phyloP scores from a whole-genome alignment of 2,329 filamentous ascomycete genomes.

The Zymoseptoria passerinii region DNA sequence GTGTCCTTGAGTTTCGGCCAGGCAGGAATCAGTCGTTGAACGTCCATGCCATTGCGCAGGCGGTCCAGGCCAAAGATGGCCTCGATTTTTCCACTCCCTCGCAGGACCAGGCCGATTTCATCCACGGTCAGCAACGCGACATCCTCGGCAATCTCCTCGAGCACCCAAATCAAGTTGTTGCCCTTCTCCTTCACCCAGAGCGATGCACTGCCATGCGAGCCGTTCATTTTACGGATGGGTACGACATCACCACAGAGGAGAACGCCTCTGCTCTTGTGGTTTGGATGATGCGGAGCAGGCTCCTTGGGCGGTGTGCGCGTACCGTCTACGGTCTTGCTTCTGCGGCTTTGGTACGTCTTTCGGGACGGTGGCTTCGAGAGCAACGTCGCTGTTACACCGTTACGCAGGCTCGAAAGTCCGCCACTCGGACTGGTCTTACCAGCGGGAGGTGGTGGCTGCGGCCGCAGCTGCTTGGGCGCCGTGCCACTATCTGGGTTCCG shows the following conservation, averaged over 20 bases:
- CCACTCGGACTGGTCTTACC: conserved; percentile 32
- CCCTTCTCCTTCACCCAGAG: conserved; percentile 98
- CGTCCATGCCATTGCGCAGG: conserved; percentile 59
- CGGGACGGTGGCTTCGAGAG: conserved; percentile 70
- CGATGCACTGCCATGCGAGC: conserved; percentile 82
- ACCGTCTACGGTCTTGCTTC: conserved; percentile 59
- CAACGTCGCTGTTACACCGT: conserved; percentile 78
- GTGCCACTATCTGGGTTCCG: conserved; percentile 48
- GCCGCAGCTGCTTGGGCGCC: conserved; percentile 14
- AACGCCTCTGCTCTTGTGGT: conserved; percentile 75
- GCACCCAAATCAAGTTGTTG: conserved; percentile 88
- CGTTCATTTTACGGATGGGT: conserved; percentile 92
- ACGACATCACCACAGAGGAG: conserved; percentile 95
- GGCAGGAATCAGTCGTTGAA: conserved; percentile 70
- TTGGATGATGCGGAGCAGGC: conserved; percentile 53
- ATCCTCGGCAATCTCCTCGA: conserved; percentile 96
- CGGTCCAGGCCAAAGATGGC: conserved; percentile 76
- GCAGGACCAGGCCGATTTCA: conserved; percentile 64
- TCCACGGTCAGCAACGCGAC: conserved; percentile 70
- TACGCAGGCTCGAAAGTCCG: conserved; percentile 55
- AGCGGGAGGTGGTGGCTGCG: conserved; percentile 18
- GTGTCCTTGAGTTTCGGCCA: conserved; percentile 70
- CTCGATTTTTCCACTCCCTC: conserved; percentile 64
- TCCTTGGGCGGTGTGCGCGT: conserved; percentile 39
- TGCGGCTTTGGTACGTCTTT: conserved; percentile 43